Conservation (phyloP, 169 alveolate genomes). For the Eimeria zaria region DNA sequence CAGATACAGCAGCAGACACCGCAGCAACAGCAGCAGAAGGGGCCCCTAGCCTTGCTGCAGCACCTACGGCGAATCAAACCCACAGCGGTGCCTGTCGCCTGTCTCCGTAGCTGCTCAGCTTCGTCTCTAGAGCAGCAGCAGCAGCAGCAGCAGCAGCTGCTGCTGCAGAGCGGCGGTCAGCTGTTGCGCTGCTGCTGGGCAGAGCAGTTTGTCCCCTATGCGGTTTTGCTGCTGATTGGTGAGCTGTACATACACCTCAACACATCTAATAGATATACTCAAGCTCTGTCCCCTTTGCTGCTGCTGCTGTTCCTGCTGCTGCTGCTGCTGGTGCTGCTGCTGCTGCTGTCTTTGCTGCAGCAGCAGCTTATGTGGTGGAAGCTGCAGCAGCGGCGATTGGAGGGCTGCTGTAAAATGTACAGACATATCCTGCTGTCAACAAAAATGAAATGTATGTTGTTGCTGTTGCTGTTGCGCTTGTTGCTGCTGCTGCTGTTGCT, state of each 20-base stretch:
- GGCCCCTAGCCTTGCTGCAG: slow-evolving; percentile 21
- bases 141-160: slow-evolving; percentile 11
- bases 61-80: slow-evolving; percentile 25
- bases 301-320: no score
- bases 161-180: slow-evolving; percentile 34
- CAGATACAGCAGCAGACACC: no score
- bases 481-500: not conserved
- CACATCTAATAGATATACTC: no score
- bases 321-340: slow-evolving; percentile 12
- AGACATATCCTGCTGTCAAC: not conserved
- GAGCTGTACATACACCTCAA: not conserved
- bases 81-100: slow-evolving; percentile 15
- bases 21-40: slow-evolving; percentile 16
- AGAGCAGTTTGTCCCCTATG: slow-evolving; percentile 52
- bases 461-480: no score
- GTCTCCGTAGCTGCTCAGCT: slow-evolving; percentile 45
- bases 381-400: not conserved
- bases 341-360: slow-evolving; percentile 13
- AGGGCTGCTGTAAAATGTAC: not conserved
- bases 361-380: not conserved
- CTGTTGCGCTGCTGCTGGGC: slow-evolving; percentile 72
- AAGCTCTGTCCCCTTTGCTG: not conserved
- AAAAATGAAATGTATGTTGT: no score
- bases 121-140: slow-evolving; percentile 44
- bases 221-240: slow-evolving; percentile 36